Evolutionary conservation across 768 basidiomycete species (phyloP).

Genomic region (Lactarius sanguifluus): DNA sequence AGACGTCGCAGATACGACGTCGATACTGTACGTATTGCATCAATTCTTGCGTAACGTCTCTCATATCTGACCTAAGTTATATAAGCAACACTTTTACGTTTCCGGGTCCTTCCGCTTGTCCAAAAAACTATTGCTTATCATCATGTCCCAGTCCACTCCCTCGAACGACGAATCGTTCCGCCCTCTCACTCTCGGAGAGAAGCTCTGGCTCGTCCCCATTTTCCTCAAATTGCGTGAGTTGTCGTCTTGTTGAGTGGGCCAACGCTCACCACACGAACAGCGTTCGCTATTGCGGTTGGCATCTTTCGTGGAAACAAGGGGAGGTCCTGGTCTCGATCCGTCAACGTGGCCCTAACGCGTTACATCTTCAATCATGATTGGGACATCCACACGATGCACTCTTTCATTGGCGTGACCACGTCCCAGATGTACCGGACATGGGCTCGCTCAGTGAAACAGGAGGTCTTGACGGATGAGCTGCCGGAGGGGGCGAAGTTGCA

Average conservation of each 20-base stretch:
- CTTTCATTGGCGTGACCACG: slow-evolving; percentile 11
- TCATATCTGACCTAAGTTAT: no score
- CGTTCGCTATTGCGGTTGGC: slow-evolving; percentile 15
- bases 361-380: background rate
- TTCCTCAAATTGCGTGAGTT: slow-evolving; percentile 8
- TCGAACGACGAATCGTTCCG: background rate
- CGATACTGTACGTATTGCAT: no score
- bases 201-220: background rate
- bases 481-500: slow-evolving; percentile 14
- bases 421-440: slow-evolving; percentile 5
- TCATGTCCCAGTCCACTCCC: background rate
- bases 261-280: background rate
- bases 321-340: slow-evolving; percentile 14
- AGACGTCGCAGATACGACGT: no score
- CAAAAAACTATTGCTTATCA: background rate
- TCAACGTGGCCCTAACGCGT: slow-evolving; percentile 3
- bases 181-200: slow-evolving; percentile 13
- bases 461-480: slow-evolving; percentile 10
- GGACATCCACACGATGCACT: slow-evolving; percentile 1
- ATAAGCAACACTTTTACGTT: no score
- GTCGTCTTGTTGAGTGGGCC: background rate
- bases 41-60: no score
- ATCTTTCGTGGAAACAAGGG: slow-evolving; percentile 15
- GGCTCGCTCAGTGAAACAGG: background rate
- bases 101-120: background rate